Conservation (phyloP, 805 yeast species). For the Wickerhamomyces rabaulensis region DNA sequence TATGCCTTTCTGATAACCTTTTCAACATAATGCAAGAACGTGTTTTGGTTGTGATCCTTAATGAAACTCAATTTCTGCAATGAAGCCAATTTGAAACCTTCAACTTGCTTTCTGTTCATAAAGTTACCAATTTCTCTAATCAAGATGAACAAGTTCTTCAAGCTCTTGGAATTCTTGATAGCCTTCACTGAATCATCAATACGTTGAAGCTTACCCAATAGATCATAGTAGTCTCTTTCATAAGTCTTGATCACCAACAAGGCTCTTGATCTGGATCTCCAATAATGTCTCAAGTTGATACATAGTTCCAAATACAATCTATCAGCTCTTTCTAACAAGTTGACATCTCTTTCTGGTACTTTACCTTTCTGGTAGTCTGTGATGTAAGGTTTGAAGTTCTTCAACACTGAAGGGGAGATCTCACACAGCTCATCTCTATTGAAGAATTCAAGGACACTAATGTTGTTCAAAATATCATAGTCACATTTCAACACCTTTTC, state of each 20-base stretch:
- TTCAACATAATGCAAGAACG: slow-evolving; percentile 73
- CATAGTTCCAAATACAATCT: slow-evolving; percentile 63
- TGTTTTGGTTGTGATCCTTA: slow-evolving; percentile 63
- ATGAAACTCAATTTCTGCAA: slow-evolving; percentile 65
- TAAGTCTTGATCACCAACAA: slow-evolving; percentile 48
- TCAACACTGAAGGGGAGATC: slow-evolving; percentile 48
- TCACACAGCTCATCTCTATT: slow-evolving; percentile 60
- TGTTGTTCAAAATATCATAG: slow-evolving; percentile 42
- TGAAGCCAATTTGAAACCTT: slow-evolving; percentile 67
- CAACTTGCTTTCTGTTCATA: slow-evolving; percentile 70
- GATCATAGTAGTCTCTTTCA: slow-evolving; percentile 62
- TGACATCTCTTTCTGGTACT: slow-evolving; percentile 49
- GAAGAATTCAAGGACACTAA: slow-evolving; percentile 63
- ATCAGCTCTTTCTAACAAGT: slow-evolving; percentile 62
- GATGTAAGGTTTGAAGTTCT: slow-evolving; percentile 60
- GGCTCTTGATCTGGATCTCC: slow-evolving; percentile 69
- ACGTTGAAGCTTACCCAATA: slow-evolving; percentile 46
- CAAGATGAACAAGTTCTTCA: slow-evolving; percentile 56
- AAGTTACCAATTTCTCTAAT: slow-evolving; percentile 72
- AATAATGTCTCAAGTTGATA: slow-evolving; percentile 61
- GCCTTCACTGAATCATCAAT: slow-evolving; percentile 57
- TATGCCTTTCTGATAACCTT: slow-evolving; percentile 58
- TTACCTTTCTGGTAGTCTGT: slow-evolving; percentile 37
- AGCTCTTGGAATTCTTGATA: slow-evolving; percentile 45
- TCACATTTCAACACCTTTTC: slow-evolving; percentile 57